A percentile compares a stretch with the other conserved stretches of the same genome.
phyloP scores from a whole-genome alignment of 2,329 filamentous ascomycete species.

The Venturia pyrina region DNA sequence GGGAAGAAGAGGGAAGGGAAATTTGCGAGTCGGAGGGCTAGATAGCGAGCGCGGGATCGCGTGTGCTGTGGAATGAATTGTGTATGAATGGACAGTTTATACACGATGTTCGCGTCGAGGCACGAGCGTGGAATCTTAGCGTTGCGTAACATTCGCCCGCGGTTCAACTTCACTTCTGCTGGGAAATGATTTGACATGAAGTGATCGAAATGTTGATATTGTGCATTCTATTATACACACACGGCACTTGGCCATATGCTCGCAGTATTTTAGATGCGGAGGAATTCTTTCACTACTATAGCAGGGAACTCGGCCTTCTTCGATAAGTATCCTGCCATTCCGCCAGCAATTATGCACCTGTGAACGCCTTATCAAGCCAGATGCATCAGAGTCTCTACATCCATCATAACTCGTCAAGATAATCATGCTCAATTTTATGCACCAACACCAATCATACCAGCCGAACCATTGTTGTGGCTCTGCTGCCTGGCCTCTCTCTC shows the following conservation, averaged over 20 bases:
- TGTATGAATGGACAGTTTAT: not conserved
- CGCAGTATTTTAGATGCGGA: not conserved
- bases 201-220: not conserved
- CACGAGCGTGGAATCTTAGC: not conserved
- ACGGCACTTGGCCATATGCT: not conserved
- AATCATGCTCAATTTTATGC: not conserved
- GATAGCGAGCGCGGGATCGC: no score
- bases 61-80: not conserved
- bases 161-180: not conserved
- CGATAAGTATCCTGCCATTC: not conserved
- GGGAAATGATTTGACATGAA: not conserved
- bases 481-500: constrained; percentile 56
- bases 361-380: constrained; percentile 3
- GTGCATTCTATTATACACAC: not conserved
- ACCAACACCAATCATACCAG: constrained; percentile 3
- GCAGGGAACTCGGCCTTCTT: not conserved
- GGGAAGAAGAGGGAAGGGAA: not conserved
- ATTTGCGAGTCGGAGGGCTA: not conserved
- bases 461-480: not conserved
- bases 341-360: not conserved
- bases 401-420: not conserved
- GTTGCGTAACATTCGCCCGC: not conserved
- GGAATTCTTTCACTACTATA: not conserved
- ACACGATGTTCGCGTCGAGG: not conserved
- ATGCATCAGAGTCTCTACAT: not conserved